Evolutionary conservation across 2,329 filamentous ascomycete genomes (phyloP).

Genomic region (Periconia macrospinosa): DNA sequence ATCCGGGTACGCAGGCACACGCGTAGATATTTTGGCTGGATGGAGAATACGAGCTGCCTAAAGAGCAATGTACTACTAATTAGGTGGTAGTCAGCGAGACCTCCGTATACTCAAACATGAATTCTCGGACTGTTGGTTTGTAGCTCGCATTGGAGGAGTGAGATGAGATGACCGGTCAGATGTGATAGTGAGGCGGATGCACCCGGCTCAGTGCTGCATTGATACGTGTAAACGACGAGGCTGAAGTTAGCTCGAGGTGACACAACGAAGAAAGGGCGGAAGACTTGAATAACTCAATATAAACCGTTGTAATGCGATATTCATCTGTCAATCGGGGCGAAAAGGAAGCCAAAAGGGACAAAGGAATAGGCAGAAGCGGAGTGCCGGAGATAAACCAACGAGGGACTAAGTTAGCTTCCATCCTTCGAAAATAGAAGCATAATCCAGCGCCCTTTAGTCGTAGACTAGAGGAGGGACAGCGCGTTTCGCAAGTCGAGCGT

Average conservation of each 20-base stretch:
- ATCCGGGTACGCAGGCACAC: too few relatives aligned
- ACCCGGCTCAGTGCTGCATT: constrained; percentile 25
- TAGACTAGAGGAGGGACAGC: neutral
- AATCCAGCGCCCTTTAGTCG: neutral
- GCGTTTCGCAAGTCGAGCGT: neutral
- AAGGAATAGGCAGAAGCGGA: neutral
- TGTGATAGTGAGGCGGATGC: constrained; percentile 27
- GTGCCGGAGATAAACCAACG: neutral
- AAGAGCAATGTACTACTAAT: neutral
- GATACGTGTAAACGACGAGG: constrained; percentile 22
- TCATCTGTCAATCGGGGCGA: too few relatives aligned
- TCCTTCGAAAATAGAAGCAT: neutral
- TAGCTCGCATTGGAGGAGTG: constrained; percentile 20
- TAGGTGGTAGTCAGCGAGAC: constrained; percentile 25
- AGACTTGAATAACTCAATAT: too few relatives aligned
- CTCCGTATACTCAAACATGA: constrained; percentile 29
- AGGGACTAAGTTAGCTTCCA: neutral
- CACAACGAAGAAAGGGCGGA: neutral
- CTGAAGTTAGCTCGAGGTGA: constrained; percentile 15
- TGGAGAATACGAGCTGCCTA: too few relatives aligned
- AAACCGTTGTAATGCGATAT: too few relatives aligned
- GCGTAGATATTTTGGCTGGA: too few relatives aligned
- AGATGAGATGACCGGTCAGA: constrained; percentile 12
- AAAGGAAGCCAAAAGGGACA: too few relatives aligned
- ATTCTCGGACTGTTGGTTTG: constrained; percentile 28